Evolutionary conservation across 805 yeast species (phyloP).

Genomic region (Candida fluviatilis): DNA sequence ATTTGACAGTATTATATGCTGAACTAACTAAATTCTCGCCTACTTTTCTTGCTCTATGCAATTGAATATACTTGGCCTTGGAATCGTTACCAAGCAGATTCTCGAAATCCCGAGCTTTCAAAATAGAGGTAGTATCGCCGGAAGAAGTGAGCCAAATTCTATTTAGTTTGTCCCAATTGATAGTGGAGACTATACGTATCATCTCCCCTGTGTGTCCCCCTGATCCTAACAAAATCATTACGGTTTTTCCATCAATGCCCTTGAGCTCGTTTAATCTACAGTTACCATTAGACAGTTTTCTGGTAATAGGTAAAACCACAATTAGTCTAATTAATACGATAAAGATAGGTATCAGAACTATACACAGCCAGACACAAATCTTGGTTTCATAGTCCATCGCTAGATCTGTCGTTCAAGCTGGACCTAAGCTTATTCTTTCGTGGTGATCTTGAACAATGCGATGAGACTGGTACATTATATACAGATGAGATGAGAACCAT

Average conservation of each 20-base stretch:
- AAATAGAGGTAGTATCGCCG: conserved; percentile 48
- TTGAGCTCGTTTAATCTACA: not conserved
- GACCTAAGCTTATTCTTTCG: too few species aligned
- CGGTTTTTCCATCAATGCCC: conserved; percentile 9
- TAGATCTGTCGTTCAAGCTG: too few species aligned
- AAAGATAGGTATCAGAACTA: not conserved
- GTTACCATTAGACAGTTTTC: not conserved
- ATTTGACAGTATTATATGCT: conserved; percentile 38
- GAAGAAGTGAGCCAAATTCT: conserved; percentile 43
- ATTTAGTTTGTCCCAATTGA: conserved; percentile 22
- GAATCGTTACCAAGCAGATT: conserved; percentile 12
- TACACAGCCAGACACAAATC: not conserved
- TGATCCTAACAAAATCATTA: conserved; percentile 77
- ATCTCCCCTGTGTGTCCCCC: conserved; percentile 98
- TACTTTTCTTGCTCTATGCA: conserved; percentile 59
- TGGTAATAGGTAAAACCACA: not conserved
- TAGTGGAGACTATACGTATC: conserved; percentile 58
- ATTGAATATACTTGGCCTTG: conserved; percentile 19
- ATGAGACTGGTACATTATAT: too few species aligned
- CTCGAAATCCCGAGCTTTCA: conserved; percentile 37
- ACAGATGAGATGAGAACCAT: too few species aligned
- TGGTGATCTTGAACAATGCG: too few species aligned
- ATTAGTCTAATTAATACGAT: not conserved
- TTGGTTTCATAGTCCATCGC: not conserved
- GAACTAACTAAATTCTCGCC: conserved; percentile 52